Evolutionary conservation across 2,329 filamentous ascomycete genomes (phyloP), one percentile per base, ranked within the genome.

Genomic region (Graphiopsis chlorocephala): DNA sequence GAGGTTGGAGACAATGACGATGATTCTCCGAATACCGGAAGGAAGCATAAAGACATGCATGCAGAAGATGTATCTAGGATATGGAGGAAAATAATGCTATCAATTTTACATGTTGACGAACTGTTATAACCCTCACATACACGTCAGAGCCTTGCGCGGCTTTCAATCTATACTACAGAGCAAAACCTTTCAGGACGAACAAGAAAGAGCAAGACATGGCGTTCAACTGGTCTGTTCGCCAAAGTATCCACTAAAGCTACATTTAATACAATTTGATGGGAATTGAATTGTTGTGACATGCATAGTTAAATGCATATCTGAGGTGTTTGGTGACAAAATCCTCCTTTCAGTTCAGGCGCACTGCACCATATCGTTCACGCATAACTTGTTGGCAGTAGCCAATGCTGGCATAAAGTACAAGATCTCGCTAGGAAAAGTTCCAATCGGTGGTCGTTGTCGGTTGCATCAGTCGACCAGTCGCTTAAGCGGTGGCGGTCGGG

Each of bases 401-500:
- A 65, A 47, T 53, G 55, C 59, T 63, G 55, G 64, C 62, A 53
- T 62, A 57, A 64, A 66, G 66, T 58, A 62, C 64, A 53, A 61
- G 60, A 61, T 59, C 55, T 57, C 57, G 42, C 35, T 65, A 55
- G 35, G 64, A 64, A 50, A 56, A 59, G 48, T 61, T 25, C 53
- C 29, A 25, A 31, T 61, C 48, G 31, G 60, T 62, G 15, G 48
- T 33, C 47, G 26, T 26, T n/a, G 14, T 42, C 48, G 48, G 53
- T 62, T 50, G 31, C 48, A 45, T 55, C 15, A 20, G 28, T 61
- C 31, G 45, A 47, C 31, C 38, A 57, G 8, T 47, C 67, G 66
- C 69, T 66, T 42, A 56, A 63, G 55, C 56, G 47, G 59, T 33
- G 38, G 72, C 70, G 56, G 70, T 72, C 50, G 71, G 67, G 63